These are phyloP conservation scores for Sarocladium brachiariae DNA, from an alignment of 2,329 filamentous ascomycete genomes.

Conservation along the genomic window DNA sequence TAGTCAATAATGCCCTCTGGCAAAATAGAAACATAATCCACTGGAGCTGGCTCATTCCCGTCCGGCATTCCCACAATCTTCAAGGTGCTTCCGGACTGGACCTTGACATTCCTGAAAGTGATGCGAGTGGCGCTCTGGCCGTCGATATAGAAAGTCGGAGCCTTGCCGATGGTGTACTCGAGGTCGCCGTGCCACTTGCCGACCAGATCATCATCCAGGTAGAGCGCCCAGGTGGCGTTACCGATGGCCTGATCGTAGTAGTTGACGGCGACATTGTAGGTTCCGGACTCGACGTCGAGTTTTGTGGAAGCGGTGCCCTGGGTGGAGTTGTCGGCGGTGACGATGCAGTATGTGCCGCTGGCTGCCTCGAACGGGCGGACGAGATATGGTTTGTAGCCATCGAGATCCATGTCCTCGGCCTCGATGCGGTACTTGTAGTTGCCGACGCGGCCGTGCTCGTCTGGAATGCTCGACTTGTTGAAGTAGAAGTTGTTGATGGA, in stretches of 20 bases:
- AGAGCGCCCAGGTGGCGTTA: conserved; percentile 46
- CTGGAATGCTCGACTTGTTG: conserved; percentile 53
- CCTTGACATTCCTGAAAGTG: conserved; percentile 45
- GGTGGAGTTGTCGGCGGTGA: conserved; percentile 41
- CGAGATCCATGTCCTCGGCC: conserved; percentile 57
- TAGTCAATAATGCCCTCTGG: conserved; percentile 52
- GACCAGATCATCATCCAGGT: conserved; percentile 43
- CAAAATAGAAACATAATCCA: conserved; percentile 61
- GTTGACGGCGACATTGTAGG: conserved; percentile 58
- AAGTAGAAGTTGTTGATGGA: conserved; percentile 58
- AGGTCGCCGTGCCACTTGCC: conserved; percentile 53
- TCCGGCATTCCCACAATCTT: conserved; percentile 51
- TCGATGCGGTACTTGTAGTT: conserved; percentile 61
- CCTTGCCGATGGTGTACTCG: conserved; percentile 54
- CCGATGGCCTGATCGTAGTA: conserved; percentile 60
- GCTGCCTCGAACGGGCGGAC: conserved; percentile 56
- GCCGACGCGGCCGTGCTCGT: conserved; percentile 48
- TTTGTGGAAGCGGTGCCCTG: conserved; percentile 39
- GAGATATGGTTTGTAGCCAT: conserved; percentile 46
- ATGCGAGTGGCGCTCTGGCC: conserved; percentile 58
- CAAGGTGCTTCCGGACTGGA: conserved; percentile 44
- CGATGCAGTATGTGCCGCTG: conserved; percentile 46
- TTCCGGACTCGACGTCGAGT: conserved; percentile 42
- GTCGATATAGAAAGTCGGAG: conserved; percentile 51
- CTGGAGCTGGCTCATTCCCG: conserved; percentile 55